phyloP scores from a whole-genome alignment of 2,329 filamentous ascomycete genomes.

The Aspergillus hortae region DNA sequence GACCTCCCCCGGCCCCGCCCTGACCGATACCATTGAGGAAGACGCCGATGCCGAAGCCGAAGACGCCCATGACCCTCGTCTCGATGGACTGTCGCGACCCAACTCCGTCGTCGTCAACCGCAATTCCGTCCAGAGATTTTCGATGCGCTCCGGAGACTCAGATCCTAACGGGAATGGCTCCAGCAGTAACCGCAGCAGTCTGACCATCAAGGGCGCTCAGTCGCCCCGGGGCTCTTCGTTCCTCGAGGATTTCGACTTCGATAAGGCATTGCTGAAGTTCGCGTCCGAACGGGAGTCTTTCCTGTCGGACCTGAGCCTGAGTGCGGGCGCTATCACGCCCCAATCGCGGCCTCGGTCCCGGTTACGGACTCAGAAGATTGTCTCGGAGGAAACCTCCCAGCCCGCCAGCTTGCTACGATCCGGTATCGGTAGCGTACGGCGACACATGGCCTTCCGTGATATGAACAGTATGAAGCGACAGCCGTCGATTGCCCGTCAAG shows the following conservation, averaged over 20 bases:
- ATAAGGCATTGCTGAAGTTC: conserved; percentile 89
- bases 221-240: conserved; percentile 34
- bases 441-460: conserved; percentile 87
- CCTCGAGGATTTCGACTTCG: conserved; percentile 80
- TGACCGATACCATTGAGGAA: conserved; percentile 60
- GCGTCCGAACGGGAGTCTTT: conserved; percentile 93
- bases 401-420: conserved; percentile 49
- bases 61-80: conserved; percentile 40
- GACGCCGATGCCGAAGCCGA: conserved; percentile 57
- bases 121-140: conserved; percentile 42
- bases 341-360: conserved; percentile 66
- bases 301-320: conserved; percentile 85
- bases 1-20: conserved; percentile 33
- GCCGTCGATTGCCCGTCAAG: conserved; percentile 69
- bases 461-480: conserved; percentile 94
- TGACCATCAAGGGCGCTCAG: conserved; percentile 53
- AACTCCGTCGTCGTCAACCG: conserved; percentile 31
- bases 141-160: conserved; percentile 50
- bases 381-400: conserved; percentile 62
- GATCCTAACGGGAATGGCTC: conserved; percentile 41
- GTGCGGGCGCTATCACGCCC: conserved; percentile 73
- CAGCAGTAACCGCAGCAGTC: conserved; percentile 62
- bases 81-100: conserved; percentile 37
- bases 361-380: conserved; percentile 77
- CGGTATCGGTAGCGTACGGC: conserved; percentile 78